Percentiles rank a stretch among this genome's conserved stretches.
Conservation (phyloP, 2,329 filamentous ascomycete genomes). For the Zopfia rhizophila region DNA sequence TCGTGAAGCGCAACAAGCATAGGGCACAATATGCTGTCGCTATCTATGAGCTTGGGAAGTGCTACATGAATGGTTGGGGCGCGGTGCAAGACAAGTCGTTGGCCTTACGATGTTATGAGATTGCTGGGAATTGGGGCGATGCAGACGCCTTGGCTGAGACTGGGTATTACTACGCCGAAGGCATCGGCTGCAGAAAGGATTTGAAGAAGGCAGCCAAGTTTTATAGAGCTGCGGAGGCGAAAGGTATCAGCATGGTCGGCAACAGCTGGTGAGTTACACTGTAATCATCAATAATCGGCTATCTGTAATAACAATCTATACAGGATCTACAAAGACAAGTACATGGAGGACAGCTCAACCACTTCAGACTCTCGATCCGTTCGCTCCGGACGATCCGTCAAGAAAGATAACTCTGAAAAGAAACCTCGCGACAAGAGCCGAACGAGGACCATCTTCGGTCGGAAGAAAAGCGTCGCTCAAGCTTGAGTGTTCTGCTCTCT, state of each 20-base stretch:
- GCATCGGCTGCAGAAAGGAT: slow-evolving; percentile 94
- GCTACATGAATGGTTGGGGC: slow-evolving; percentile 98
- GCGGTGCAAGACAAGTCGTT: slow-evolving; percentile 91
- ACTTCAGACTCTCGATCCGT: slow-evolving; percentile 54
- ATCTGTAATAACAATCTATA: slow-evolving; percentile 23
- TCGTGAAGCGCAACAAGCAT: slow-evolving; percentile 79
- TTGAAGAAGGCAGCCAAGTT: slow-evolving; percentile 92
- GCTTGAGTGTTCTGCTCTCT: too few relatives aligned
- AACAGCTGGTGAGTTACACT: slow-evolving; percentile 86
- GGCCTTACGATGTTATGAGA: slow-evolving; percentile 93
- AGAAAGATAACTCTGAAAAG: slow-evolving; percentile 60
- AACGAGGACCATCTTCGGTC: slow-evolving; percentile 77
- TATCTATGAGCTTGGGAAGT: slow-evolving; percentile 95
- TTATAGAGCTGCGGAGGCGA: slow-evolving; percentile 89
- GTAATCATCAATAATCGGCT: not conserved
- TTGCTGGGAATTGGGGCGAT: slow-evolving; percentile 95
- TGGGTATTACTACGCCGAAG: slow-evolving; percentile 95
- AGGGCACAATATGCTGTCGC: slow-evolving; percentile 94
- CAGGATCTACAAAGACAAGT: slow-evolving; percentile 98
- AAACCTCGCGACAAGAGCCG: slow-evolving; percentile 80
- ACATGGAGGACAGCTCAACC: slow-evolving; percentile 67
- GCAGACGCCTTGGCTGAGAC: slow-evolving; percentile 93
- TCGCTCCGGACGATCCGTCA: slow-evolving; percentile 58
- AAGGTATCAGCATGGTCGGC: slow-evolving; percentile 96
- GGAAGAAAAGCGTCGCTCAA: slow-evolving; percentile 59